A percentile compares a stretch with the other conserved stretches of the same genome.
phyloP scores from a whole-genome alignment of 192 early-diverging fungal genomes.

The Linnemannia exigua region DNA sequence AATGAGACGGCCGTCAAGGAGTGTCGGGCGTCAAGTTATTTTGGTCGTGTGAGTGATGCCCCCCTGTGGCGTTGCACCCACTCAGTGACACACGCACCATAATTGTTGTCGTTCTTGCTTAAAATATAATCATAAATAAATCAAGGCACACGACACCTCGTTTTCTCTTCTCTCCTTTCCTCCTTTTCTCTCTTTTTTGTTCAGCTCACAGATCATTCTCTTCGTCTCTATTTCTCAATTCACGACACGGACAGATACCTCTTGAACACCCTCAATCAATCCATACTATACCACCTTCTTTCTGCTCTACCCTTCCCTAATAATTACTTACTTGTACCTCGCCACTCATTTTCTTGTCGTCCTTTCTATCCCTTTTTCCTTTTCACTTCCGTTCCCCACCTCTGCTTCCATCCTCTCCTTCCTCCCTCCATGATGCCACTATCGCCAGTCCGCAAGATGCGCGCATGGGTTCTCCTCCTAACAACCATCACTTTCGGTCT shows the following conservation, averaged over 20 bases:
- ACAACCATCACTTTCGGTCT: not conserved
- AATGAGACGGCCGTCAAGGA: not conserved
- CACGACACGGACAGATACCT: not conserved
- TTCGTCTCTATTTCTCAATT: not conserved
- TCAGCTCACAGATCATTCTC: not conserved
- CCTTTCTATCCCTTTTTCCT: not conserved
- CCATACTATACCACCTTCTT: not conserved
- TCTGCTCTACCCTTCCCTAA: not conserved
- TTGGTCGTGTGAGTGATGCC: not conserved
- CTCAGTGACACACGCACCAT: not conserved
- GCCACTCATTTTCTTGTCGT: no score
- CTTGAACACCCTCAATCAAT: not conserved
- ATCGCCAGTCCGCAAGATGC: not conserved
- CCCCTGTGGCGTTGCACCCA: not conserved
- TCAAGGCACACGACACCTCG: not conserved
- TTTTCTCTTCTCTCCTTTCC: not conserved
- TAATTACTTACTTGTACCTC: no score
- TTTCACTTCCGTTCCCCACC: not conserved
- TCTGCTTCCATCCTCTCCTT: not conserved
- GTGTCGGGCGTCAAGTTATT: no score
- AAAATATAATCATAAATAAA: not conserved
- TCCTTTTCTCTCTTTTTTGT: not conserved
- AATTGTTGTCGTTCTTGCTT: no score
- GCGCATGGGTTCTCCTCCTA: not conserved
- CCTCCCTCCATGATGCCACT: not conserved